These are phyloP conservation scores for Seiridium cupressi DNA, from an alignment of 2,329 filamentous ascomycete species.

Conservation along the genomic window DNA sequence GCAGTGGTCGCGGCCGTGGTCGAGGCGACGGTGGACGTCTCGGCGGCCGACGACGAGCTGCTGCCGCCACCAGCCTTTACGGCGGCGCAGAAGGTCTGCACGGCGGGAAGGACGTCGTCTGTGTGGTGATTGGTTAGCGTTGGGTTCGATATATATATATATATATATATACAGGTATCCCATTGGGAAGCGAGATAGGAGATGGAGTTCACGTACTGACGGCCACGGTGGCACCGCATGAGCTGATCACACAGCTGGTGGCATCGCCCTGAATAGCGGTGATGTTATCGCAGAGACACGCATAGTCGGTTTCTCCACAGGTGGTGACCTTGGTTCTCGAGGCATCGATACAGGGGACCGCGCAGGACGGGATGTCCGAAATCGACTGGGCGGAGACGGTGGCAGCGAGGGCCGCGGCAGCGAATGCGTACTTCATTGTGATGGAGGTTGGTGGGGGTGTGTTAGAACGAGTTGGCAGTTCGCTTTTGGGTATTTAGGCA, in stretches of 20 bases:
- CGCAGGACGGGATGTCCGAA: constrained; percentile 21
- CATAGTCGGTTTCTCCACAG: constrained; percentile 18
- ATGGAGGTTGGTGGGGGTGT: background rate
- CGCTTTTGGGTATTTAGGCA: background rate
- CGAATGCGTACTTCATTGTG: constrained; percentile 24
- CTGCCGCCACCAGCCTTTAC: constrained; percentile 13
- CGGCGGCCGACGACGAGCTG: background rate
- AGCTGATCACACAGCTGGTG: constrained; percentile 17
- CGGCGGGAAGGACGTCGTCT: constrained; percentile 20
- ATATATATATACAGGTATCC: no score
- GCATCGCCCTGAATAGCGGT: constrained; percentile 14
- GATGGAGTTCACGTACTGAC: constrained; percentile 4
- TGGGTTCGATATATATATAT: no score
- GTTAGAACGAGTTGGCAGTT: background rate
- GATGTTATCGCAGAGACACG: constrained; percentile 23
- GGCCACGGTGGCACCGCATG: constrained; percentile 17
- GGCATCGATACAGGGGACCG: constrained; percentile 19
- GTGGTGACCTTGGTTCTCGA: constrained; percentile 14
- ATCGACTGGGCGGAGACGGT: constrained; percentile 19
- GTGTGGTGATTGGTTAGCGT: background rate
- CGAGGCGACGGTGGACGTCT: background rate
- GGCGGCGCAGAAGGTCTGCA: constrained; percentile 18
- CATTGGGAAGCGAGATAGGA: no score
- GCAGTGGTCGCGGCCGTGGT: background rate
- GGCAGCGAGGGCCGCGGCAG: constrained; percentile 16